Conservation (phyloP, 257 asterid species). For the Ocimum tenuiflorum region DNA sequence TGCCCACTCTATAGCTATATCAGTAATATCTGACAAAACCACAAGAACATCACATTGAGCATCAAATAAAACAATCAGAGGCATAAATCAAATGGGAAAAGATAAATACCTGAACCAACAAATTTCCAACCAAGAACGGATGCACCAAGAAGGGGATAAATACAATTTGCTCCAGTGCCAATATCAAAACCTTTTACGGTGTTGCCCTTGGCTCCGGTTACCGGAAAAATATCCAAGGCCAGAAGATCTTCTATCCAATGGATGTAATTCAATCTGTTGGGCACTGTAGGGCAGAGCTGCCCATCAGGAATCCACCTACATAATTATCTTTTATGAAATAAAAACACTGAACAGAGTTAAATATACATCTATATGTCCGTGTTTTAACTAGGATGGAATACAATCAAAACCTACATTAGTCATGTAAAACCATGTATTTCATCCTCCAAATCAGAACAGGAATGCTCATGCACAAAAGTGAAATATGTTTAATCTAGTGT, state of each 20-base stretch:
- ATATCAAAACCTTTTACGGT: constrained; percentile 72
- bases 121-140: constrained; percentile 88
- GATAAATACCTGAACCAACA: constrained; percentile 70
- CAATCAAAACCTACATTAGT: neutral
- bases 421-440: neutral
- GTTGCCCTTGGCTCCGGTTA: constrained; percentile 21
- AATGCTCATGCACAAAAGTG: neutral
- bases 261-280: constrained; percentile 87
- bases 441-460: neutral
- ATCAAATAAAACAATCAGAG: neutral
- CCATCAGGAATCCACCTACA: constrained; percentile 98
- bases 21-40: constrained; percentile 59
- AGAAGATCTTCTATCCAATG: constrained; percentile 91
- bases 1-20: constrained; percentile 89
- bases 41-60: neutral
- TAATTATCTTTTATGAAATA: neutral
- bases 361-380: no score
- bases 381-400: neutral
- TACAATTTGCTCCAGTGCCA: constrained; percentile 96
- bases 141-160: constrained; percentile 96
- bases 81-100: neutral
- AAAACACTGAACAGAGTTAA: neutral
- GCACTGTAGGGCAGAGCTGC: constrained; percentile 95
- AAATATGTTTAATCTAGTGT: no score
- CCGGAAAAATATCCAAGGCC: constrained; percentile 49